A percentile compares a stretch with the other conserved stretches of the same genome.
These are phyloP conservation scores for Penstemon eatonii DNA, from an alignment of 257 asterid species.

Conservation along the genomic window DNA sequence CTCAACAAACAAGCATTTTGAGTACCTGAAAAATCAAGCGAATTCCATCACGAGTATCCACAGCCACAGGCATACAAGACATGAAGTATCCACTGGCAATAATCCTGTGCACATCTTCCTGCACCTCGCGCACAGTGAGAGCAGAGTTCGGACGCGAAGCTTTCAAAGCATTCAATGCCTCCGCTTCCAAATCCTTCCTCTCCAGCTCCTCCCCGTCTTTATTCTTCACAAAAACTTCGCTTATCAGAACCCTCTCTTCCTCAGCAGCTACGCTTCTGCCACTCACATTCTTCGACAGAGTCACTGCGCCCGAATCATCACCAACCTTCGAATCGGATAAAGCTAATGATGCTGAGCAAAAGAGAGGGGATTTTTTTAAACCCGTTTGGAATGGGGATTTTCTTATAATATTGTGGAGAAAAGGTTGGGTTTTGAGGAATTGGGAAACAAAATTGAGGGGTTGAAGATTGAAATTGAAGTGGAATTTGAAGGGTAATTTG, in stretches of 20 bases:
- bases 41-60: constrained; percentile 94
- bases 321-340: constrained; percentile 40
- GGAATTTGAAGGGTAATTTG: constrained; percentile 51
- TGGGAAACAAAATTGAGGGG: constrained; percentile 38
- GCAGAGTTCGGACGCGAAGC: constrained; percentile 89
- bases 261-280: constrained; percentile 42
- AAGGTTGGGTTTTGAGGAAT: constrained; percentile 32
- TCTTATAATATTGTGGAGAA: constrained; percentile 22
- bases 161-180: constrained; percentile 82
- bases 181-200: constrained; percentile 83
- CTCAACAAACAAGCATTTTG: neutral
- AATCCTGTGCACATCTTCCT: constrained; percentile 93
- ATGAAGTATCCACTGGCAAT: constrained; percentile 86
- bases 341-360: constrained; percentile 67
- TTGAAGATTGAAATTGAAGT: constrained; percentile 32
- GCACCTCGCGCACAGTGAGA: constrained; percentile 86
- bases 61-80: constrained; percentile 95
- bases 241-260: constrained; percentile 87
- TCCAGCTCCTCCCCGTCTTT: constrained; percentile 96
- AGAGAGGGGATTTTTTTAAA: constrained; percentile 41
- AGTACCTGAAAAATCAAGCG: constrained; percentile 88
- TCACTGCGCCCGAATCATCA: constrained; percentile 32
- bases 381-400: constrained; percentile 15
- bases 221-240: constrained; percentile 88
- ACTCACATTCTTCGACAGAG: constrained; percentile 50